Percentiles rank a stretch among this genome's conserved stretches.
phyloP scores from a whole-genome alignment of 176 grass and related monocot species.

The Raddia distichophylla region DNA sequence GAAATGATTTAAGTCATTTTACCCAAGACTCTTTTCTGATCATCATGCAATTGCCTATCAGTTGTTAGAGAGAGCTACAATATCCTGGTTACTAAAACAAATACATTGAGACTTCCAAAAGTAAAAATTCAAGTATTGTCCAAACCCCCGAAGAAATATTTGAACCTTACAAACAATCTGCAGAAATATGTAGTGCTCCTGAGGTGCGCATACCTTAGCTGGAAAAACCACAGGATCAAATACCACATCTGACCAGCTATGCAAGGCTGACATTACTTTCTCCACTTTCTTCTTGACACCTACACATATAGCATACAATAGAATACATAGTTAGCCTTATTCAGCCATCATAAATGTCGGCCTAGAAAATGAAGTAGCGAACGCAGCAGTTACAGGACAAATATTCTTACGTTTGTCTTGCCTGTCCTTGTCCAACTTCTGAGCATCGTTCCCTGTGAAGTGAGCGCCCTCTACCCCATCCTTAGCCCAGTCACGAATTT shows the following conservation, averaged over 20 bases:
- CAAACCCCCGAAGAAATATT: slow-evolving; percentile 2
- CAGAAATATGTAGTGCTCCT: neutral
- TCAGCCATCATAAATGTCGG: neutral
- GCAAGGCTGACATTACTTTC: slow-evolving; percentile 49
- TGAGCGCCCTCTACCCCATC: slow-evolving; percentile 58
- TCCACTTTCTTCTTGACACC: slow-evolving; percentile 71
- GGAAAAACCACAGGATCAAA: slow-evolving; percentile 48
- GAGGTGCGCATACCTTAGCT: slow-evolving; percentile 44
- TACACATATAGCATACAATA: slow-evolving; percentile 9
- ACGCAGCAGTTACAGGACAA: slow-evolving; percentile 11
- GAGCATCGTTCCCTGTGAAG: slow-evolving; percentile 59
- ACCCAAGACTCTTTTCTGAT: neutral
- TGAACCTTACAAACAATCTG: neutral
- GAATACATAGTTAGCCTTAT: neutral
- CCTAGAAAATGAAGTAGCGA: neutral
- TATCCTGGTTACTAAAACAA: neutral
- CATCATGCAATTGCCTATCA: neutral
- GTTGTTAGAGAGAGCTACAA: neutral
- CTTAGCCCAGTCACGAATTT: slow-evolving; percentile 69
- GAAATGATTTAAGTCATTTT: neutral
- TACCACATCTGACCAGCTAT: slow-evolving; percentile 36
- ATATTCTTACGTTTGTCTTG: slow-evolving; percentile 51
- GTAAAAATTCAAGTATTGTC: neutral
- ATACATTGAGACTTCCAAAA: neutral
- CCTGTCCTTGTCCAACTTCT: slow-evolving; percentile 48